Conservation (phyloP, 1,284 basidiomycete genomes). For the Cryptococcus sp. region DNA sequence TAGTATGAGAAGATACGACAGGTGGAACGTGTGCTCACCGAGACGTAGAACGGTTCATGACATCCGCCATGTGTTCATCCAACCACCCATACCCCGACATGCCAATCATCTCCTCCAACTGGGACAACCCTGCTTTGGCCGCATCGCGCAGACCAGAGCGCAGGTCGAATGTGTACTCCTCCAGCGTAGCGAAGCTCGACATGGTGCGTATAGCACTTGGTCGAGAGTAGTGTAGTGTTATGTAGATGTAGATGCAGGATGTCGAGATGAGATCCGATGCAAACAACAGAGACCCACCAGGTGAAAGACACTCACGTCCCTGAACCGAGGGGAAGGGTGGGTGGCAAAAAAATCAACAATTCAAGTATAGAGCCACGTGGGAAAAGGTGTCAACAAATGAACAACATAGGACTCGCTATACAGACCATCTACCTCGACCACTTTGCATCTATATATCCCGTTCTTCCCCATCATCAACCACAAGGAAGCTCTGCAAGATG, state of each 20-base stretch:
- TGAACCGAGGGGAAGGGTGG: background rate
- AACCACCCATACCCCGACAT: constrained; percentile 43
- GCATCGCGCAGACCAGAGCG: constrained; percentile 25
- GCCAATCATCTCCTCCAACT: constrained; percentile 37
- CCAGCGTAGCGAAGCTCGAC: constrained; percentile 16
- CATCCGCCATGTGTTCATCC: constrained; percentile 39
- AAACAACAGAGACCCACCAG: background rate
- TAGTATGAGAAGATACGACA: background rate
- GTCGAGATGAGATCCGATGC: background rate
- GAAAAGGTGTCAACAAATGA: background rate
- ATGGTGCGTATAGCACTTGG: background rate
- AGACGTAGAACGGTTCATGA: constrained; percentile 19
- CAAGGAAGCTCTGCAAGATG: constrained; percentile 13
- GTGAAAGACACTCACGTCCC: constrained; percentile 1
- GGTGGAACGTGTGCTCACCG: constrained; percentile 2
- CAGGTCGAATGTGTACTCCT: constrained; percentile 34
- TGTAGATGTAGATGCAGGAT: background rate
- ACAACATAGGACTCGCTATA: background rate
- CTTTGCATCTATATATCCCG: too few relatives aligned
- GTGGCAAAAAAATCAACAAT: too few relatives aligned
- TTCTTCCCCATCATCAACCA: too few relatives aligned
- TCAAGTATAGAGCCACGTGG: too few relatives aligned
- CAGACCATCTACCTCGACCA: too few relatives aligned
- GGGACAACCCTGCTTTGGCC: constrained; percentile 25
- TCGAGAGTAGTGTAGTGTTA: background rate